Conservation (phyloP, 1,139 yeast species). For the Taphrina pruni region DNA sequence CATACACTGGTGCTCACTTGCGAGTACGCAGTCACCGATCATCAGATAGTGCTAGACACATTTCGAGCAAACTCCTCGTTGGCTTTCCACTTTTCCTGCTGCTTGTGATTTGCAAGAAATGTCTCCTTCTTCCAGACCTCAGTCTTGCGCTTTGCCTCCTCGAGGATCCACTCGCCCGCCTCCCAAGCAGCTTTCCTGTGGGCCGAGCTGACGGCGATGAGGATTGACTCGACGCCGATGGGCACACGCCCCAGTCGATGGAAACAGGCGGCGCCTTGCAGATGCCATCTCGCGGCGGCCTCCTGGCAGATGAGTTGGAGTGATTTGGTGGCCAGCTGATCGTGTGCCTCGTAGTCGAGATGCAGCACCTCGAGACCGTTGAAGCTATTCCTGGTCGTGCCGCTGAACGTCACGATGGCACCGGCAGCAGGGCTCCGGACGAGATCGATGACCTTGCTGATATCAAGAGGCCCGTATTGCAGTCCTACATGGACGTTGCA, state of each 20-base stretch:
- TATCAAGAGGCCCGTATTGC: constrained; percentile 37
- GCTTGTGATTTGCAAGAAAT: constrained; percentile 4
- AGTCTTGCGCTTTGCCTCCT: constrained; percentile 55
- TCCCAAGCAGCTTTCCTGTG: constrained; percentile 60
- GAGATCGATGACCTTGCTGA: constrained; percentile 46
- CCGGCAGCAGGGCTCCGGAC: constrained; percentile 55
- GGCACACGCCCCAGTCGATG: constrained; percentile 60
- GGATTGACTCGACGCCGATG: constrained; percentile 56
- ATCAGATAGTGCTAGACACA: neutral
- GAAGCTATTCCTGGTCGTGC: constrained; percentile 58
- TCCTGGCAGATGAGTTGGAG: constrained; percentile 52
- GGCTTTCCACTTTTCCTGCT: constrained; percentile 27
- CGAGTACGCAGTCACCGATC: neutral
- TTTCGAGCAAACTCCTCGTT: constrained; percentile 28
- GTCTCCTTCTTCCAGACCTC: constrained; percentile 60
- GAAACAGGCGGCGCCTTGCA: constrained; percentile 53
- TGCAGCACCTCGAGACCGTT: constrained; percentile 54
- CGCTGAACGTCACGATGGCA: constrained; percentile 58
- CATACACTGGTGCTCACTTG: too few species aligned
- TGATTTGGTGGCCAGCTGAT: constrained; percentile 54
- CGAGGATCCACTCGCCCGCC: constrained; percentile 57
- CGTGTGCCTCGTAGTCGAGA: constrained; percentile 57
- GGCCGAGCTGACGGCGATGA: constrained; percentile 56
- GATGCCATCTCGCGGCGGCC: constrained; percentile 51
- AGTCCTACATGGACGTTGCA: constrained; percentile 24